Percentiles rank a stretch among this genome's conserved stretches.
Conservation (phyloP, 2,329 filamentous ascomycete species). For the Clonostachys solani region DNA sequence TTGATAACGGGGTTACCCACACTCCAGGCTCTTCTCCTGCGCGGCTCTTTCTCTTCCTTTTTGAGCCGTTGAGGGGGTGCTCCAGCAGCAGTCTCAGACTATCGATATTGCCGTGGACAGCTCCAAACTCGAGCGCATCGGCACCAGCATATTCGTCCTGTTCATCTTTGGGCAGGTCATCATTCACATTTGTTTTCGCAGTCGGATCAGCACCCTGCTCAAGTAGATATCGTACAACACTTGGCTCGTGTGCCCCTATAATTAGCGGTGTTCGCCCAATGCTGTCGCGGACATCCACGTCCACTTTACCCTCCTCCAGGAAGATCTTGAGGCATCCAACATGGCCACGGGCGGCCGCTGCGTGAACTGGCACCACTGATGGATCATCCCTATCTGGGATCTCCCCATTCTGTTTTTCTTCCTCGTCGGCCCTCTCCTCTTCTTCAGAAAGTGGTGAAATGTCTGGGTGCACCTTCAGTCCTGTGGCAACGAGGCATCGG, state of each 20-base stretch:
- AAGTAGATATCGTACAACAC: conserved; percentile 2
- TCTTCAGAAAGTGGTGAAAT: neutral
- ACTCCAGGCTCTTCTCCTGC: neutral
- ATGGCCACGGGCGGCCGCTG: neutral
- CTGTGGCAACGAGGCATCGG: neutral
- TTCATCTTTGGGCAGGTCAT: neutral
- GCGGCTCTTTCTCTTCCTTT: no score
- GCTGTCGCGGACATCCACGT: neutral
- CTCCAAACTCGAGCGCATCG: neutral
- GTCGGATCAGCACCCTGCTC: conserved; percentile 2
- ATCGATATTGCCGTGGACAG: neutral
- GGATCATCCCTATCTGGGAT: conserved; percentile 1
- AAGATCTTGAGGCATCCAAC: conserved; percentile 3
- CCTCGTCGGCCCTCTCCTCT: conserved; percentile 1
- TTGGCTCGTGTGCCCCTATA: neutral
- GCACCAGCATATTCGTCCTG: neutral
- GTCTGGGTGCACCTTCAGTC: neutral
- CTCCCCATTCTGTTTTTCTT: neutral
- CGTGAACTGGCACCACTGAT: neutral
- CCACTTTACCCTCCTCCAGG: neutral
- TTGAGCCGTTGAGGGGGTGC: neutral
- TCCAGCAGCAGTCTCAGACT: neutral
- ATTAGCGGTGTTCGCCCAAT: conserved; percentile 1
- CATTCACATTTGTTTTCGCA: neutral
- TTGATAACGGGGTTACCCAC: neutral